Evolutionary conservation across 2,329 filamentous ascomycete genomes (phyloP).

Genomic region (Pyricularia sp.): DNA sequence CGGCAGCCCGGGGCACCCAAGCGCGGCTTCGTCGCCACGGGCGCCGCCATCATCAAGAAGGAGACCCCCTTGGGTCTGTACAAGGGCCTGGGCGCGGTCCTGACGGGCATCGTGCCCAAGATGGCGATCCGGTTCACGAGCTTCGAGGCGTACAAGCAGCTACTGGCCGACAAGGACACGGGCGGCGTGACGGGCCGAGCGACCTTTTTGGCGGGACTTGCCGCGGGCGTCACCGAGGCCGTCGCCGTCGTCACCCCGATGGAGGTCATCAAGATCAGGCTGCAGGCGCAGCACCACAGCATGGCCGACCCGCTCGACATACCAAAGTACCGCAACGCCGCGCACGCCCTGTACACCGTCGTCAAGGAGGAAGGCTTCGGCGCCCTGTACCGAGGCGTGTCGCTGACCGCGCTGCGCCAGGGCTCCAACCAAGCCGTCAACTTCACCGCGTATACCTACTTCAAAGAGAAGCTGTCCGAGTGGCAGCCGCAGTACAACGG

Average conservation of each 20-base stretch:
- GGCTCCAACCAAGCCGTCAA: conserved; percentile 97
- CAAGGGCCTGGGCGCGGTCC: conserved; percentile 92
- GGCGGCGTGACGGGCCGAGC: conserved; percentile 55
- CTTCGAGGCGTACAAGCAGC: conserved; percentile 88
- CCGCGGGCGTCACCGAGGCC: conserved; percentile 90
- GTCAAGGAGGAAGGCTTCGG: conserved; percentile 80
- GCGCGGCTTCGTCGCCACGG: conserved; percentile 79
- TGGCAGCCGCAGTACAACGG: conserved; percentile 57
- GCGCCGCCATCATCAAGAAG: conserved; percentile 70
- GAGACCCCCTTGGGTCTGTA: conserved; percentile 91
- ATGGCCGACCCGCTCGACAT: conserved; percentile 94
- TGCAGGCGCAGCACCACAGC: conserved; percentile 95
- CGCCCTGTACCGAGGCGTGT: conserved; percentile 85
- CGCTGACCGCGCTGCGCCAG: conserved; percentile 83
- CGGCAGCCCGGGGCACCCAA: conserved; percentile 71
- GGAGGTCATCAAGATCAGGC: conserved; percentile 97
- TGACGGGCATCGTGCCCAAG: conserved; percentile 94
- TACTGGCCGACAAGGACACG: conserved; percentile 55
- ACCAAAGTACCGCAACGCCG: conserved; percentile 94
- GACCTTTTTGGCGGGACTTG: conserved; percentile 64
- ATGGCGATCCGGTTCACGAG: conserved; percentile 99
- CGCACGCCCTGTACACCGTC: conserved; percentile 72
- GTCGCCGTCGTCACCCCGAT: conserved; percentile 94
- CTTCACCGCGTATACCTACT: conserved; percentile 93
- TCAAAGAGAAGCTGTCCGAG: conserved; percentile 65